These are phyloP conservation scores for Solanum rostratum DNA, from an alignment of 257 asterid genomes.

Conservation along the genomic window DNA sequence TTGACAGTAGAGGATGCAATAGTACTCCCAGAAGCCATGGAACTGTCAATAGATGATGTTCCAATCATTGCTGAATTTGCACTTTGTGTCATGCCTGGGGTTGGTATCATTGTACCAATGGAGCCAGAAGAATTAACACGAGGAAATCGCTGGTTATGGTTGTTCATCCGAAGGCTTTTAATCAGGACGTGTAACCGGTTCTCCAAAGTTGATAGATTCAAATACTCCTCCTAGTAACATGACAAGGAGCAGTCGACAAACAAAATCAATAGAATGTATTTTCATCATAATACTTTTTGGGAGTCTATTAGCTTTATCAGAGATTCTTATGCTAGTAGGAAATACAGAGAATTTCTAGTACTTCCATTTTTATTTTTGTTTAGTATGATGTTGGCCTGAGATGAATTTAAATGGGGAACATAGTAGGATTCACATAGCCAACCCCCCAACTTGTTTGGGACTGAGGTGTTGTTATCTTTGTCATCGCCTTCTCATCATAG, in stretches of 20 bases:
- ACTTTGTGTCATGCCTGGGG: conserved; percentile 80
- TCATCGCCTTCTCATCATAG: background rate
- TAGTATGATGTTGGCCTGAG: background rate
- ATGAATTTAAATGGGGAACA: background rate
- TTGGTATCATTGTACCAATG: conserved; percentile 89
- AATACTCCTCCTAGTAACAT: conserved; percentile 67
- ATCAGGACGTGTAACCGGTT: conserved; percentile 58
- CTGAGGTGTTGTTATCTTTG: background rate
- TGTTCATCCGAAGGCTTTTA: conserved; percentile 34
- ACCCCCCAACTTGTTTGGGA: background rate
- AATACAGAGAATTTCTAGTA: background rate
- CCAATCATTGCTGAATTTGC: conserved; percentile 45
- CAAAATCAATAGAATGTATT: background rate
- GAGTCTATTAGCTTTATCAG: background rate
- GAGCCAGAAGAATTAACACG: conserved; percentile 59
- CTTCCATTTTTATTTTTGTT: background rate
- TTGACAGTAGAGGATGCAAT: conserved; percentile 41
- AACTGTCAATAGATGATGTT: conserved; percentile 45
- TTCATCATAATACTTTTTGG: background rate
- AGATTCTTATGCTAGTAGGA: background rate
- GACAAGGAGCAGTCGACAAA: background rate
- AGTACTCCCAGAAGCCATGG: conserved; percentile 22
- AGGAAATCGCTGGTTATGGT: conserved; percentile 56
- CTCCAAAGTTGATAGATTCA: conserved; percentile 61
- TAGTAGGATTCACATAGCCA: background rate